Base-by-base conservation (phyloP, 2,329 filamentous ascomycete genomes). In the Ophiocordyceps australis region DNA sequence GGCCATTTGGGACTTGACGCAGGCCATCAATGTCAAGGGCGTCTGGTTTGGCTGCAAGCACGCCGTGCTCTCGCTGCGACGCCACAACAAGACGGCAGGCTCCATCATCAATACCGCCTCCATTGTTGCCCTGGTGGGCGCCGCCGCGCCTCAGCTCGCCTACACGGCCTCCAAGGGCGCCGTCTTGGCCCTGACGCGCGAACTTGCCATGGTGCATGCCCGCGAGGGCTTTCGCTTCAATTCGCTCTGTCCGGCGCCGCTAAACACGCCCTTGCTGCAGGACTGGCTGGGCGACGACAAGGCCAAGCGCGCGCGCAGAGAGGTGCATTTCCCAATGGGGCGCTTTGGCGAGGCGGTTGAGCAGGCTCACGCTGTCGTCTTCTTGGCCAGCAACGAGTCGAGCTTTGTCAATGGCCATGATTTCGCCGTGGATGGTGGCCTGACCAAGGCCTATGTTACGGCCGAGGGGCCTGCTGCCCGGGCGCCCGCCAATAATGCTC, bases 41-140 rank as follows among this genome's bases (percentile, higher is more conserved):
- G 85, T 94, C n/a, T 93, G 85, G 85, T 94, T 71, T 49, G 85
- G 85, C 32, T 76, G 73, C 65, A 94, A 93, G 64, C 81, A 93
- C 50, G 82, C 85, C 6, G 74, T 94, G 16, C 60, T 86, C 26
- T 69, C 79, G 23, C 63, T 94, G 40, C 75, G 83, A 36, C 73
- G 71, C 40, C 63, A 91, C 60, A 65, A 67, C 28, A 94, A 94
- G 70, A 68, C 59, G 23, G 69, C 65, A 39, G 80, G 70, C 26
- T 82, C 74, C 51, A 72, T 94, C 52, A 85, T 93, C 65, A 93
- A 93, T 62, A 92, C 82, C 3, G 83, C 82, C 15, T 85, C 76
- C 24, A 77, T 92, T 25, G 83, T 93, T 24, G 83, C 82, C 4
- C 63, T 92, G 27, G 78, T 92, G 27, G 83, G 83, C 25, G 75